phyloP scores from a whole-genome alignment of 1,139 yeast species.

The Sugiyamaella paludigena region DNA sequence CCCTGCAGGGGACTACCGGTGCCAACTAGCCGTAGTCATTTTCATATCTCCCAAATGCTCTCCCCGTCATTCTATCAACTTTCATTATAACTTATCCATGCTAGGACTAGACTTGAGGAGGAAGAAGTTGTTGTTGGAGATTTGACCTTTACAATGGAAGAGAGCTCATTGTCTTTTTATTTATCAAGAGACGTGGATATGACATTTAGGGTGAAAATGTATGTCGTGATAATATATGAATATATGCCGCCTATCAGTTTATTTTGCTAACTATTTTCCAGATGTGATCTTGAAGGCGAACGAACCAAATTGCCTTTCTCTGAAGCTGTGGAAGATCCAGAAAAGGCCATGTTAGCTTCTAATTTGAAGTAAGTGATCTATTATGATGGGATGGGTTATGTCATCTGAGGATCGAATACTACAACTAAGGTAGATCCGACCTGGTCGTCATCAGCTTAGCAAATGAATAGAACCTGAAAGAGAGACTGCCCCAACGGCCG shows the following conservation, averaged over 20 bases:
- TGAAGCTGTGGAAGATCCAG: conserved; percentile 55
- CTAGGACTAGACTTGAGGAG: too few relatives aligned
- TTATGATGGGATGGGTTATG: too few relatives aligned
- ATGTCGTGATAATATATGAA: conserved; percentile 8
- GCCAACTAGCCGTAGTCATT: too few relatives aligned
- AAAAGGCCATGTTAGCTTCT: conserved; percentile 24
- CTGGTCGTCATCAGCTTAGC: too few relatives aligned
- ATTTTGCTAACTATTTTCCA: conserved; percentile 15
- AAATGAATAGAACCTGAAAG: too few relatives aligned
- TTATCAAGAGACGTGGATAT: conserved; percentile 67
- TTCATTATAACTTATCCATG: too few relatives aligned
- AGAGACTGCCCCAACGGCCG: too few relatives aligned
- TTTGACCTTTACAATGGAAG: conserved; percentile 36
- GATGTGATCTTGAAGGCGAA: conserved; percentile 48
- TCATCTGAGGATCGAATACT: too few relatives aligned
- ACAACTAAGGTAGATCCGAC: too few relatives aligned
- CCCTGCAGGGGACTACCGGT: too few relatives aligned
- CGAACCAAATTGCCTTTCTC: conserved; percentile 51
- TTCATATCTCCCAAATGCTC: too few relatives aligned
- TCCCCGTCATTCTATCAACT: too few relatives aligned
- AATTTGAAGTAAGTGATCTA: conserved; percentile 20
- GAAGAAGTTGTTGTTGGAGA: background rate
- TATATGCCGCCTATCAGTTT: background rate
- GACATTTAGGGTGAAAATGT: conserved; percentile 52
- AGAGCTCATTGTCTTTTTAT: conserved; percentile 62